Evolutionary conservation across 306 rosid genomes (phyloP), one percentile per base, ranked within the genome.

Genomic region (Citrullus mucosospermus): DNA sequence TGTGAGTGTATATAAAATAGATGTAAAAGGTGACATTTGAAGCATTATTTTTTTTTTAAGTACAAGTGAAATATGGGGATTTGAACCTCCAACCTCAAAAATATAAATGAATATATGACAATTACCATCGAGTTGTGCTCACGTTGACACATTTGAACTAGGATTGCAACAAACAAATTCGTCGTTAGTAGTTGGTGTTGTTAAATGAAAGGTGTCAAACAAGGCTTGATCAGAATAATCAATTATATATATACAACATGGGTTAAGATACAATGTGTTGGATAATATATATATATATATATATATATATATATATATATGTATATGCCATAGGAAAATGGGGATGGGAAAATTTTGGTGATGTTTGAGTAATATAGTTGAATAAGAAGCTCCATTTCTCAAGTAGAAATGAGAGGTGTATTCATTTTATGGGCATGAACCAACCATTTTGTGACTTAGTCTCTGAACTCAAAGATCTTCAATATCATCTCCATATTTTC

Each of bases 381-480:
- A 69, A 76, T 59, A 50, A 38, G 61, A 41, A 11, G 78, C 78
- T 77, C 73, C 65, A 76, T 80, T 30, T 63, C 51, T 62, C 17
- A 80, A 79, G 77, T 36, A 50, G 18, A 65, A 73, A 13, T 63
- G 48, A 32, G 13, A 39, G 38, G 22, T 36, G 22, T 36, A 22
- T 69, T 61, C 41, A 81, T 2, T 63, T 63, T 63, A 63, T 84
- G 91, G 91, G 90, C 43, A 70, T 71, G 58, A 69, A 25, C 80
- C 71, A 78, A 77, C 79, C 81, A 65, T 82, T 68, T 78, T 70
- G 86, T 50, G 82, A 84, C 81, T 79, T 46, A 34, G 76, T 75
- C 83, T 46, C 32, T 72, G 85, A 81, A 84, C 78, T 78, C 71
- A 68, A 76, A 78, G 39, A 63, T 78, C 17, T 75, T 59, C 48